A percentile compares a stretch with the other conserved stretches of the same genome.
These are phyloP conservation scores for Dendrocalamus sinicus DNA, from an alignment of 176 grass and related monocot species.

Conservation along the genomic window DNA sequence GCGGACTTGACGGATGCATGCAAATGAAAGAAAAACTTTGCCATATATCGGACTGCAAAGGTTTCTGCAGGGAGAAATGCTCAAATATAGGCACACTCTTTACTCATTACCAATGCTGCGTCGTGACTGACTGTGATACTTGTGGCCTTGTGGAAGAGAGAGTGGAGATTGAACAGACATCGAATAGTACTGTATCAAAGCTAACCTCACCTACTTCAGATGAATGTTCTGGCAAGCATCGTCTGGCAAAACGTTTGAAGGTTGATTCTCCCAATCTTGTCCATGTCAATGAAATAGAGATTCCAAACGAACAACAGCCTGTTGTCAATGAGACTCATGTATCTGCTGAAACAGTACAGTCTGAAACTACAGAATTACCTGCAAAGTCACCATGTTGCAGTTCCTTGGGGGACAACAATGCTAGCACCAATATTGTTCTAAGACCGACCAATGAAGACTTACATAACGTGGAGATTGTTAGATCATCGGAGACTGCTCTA, in stretches of 20 bases:
- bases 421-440: constrained; percentile 9
- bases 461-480: constrained; percentile 30
- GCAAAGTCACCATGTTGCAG: constrained; percentile 37
- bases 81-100: constrained; percentile 37
- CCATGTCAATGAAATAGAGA: constrained; percentile 39
- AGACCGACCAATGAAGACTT: constrained; percentile 9
- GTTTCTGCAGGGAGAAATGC: constrained; percentile 45
- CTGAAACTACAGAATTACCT: constrained; percentile 41
- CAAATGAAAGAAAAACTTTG: constrained; percentile 45
- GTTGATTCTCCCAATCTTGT: constrained; percentile 36
- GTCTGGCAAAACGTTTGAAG: constrained; percentile 55
- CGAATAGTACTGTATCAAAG: constrained; percentile 54
- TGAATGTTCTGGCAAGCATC: constrained; percentile 50
- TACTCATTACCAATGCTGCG: constrained; percentile 37
- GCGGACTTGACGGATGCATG: constrained; percentile 24
- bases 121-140: constrained; percentile 36
- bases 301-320: constrained; percentile 32
- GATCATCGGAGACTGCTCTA: background rate
- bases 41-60: constrained; percentile 23
- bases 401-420: constrained; percentile 36
- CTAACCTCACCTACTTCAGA: constrained; percentile 49
- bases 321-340: constrained; percentile 28
- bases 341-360: constrained; percentile 33
- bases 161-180: constrained; percentile 45
- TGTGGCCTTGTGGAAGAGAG: constrained; percentile 48